Conservation (phyloP, 441 rosid genomes). For the Gossypium schwendimanii region DNA sequence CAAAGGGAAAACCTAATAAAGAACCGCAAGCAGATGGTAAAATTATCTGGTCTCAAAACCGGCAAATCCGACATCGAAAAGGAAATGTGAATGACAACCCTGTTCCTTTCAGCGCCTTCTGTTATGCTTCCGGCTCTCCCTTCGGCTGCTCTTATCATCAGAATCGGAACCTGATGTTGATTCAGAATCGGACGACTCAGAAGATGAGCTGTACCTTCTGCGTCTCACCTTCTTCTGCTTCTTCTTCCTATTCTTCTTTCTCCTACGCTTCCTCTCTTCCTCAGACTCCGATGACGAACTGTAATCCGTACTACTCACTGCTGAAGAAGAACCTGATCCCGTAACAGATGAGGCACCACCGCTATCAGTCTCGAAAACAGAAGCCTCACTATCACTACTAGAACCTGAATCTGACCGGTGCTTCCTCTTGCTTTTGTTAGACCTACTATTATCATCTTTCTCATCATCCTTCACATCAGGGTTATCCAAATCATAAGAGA, state of each 20-base stretch:
- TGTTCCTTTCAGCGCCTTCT: slow-evolving; percentile 35
- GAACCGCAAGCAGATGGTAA: neutral
- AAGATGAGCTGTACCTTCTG: slow-evolving; percentile 63
- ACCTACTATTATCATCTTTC: slow-evolving; percentile 27
- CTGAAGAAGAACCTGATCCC: slow-evolving; percentile 52
- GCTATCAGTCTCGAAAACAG: slow-evolving; percentile 72
- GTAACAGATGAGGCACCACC: slow-evolving; percentile 53
- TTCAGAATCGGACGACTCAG: slow-evolving; percentile 67
- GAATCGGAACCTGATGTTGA: slow-evolving; percentile 70
- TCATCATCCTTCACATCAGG: slow-evolving; percentile 34
- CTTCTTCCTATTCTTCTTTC: slow-evolving; percentile 34
- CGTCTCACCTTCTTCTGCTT: slow-evolving; percentile 44
- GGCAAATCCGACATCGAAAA: neutral
- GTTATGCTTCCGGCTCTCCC: slow-evolving; percentile 61
- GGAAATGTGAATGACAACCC: neutral
- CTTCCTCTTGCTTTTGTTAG: slow-evolving; percentile 83
- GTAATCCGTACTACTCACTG: slow-evolving; percentile 41
- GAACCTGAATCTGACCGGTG: slow-evolving; percentile 53
- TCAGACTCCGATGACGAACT: slow-evolving; percentile 77
- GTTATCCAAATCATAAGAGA: slow-evolving; percentile 52
- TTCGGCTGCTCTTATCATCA: slow-evolving; percentile 52
- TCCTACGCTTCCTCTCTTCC: slow-evolving; percentile 43
- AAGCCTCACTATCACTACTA: slow-evolving; percentile 77
- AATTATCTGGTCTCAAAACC: neutral
- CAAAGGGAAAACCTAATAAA: neutral